Base-by-base conservation (phyloP, 495 filamentous ascomycete genomes). In the Ramalina intermedia region DNA sequence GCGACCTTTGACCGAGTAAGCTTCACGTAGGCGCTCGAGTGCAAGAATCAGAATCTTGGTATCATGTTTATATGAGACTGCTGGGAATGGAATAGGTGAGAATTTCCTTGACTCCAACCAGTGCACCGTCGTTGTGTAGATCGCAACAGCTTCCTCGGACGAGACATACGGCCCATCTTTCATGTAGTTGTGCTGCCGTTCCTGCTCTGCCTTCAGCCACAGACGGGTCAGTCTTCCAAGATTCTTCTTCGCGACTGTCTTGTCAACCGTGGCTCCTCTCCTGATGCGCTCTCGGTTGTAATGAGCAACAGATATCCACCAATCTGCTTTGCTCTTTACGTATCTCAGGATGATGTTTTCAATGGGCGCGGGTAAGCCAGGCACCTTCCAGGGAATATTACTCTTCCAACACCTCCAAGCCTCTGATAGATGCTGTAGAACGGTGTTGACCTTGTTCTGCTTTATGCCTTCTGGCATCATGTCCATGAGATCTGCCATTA, bases 391-490 rank as follows among this genome's bases (percentile, higher is more conserved):
- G 5, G 91, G 91, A 57, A 98, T 96, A 59, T 98, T 98, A 73
- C 88, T 95, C 83, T 99, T 99, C 91, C 91, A 99, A 67, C 91
- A 99, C 64, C 91, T 75, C 91, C 91, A 99, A 8, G 91, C 91
- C 67, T 99, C 91, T 0, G 87, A 94, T 21, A 96, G 69, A 76
- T 99, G 91, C 58, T 99, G 91, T 41, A 99, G 71, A 33, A 99
- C 90, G 1, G 91, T 94, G 62, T 96, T 94, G 64, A 99, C 89
- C 67, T 99, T 99, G 67, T 90, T 99, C 61, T 95, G 90, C 68
- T 96, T 96, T 72, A 99, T 95, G 48, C 93, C 93, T 62, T 96
- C 93, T 1, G 93, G 93, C 93, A 99, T 99, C 93, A 99, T 99
- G 57, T 99, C 93, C 82, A 95, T 95, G 24, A 99, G 69, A 68